Base-by-base conservation (phyloP, 441 rosid genomes). In the Brassica balearica region DNA sequence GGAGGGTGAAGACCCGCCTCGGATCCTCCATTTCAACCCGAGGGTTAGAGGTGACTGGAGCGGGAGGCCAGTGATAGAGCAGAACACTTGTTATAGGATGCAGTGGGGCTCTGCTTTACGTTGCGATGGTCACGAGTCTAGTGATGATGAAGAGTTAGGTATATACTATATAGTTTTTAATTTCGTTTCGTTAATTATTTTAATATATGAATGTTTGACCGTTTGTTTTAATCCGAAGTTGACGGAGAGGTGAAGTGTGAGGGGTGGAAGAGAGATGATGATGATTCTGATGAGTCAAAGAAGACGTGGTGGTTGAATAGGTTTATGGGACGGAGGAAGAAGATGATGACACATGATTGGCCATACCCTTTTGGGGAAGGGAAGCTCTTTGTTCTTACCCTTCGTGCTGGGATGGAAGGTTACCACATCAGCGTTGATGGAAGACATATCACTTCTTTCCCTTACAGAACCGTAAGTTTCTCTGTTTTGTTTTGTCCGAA, bases 41-140 rank as follows among this genome's bases (percentile, higher is more conserved):
- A 85, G 98, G 85, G 76, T 95, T 77, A 93, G 80, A 75, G 99
- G 99, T 38, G 99, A 95, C 80, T 95, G 98, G 95, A 93, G 97
- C 65, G 89, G 87, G 11, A 85, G 77, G 77, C 97, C 99, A 1
- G 97, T 93, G 74, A 95, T 95, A 77, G 99, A 95, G 85, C 97
- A 86, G 82, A 95, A 95, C 68, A 95, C 99, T 72, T 95, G 99
- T 69, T 95, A 95, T 53, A 74, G 98, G 71, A 92, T 92, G 98
- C 98, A 93, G 78, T 95, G 99, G 99, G 99, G 99, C 2, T 68
- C 86, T 5, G 85, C 92, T 19, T 77, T 85, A 82, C 85, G 99
- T 0, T 95, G 99, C 46, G 92, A 95, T 80, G 97, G 99, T n/a
- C 87, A 88, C 87, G 83, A 85, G 53, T 90, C 98, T 59, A 87